A percentile compares a stretch with the other conserved stretches of the same genome.
These are phyloP conservation scores for Spathaspora girioi DNA, from an alignment of 805 yeast genomes.

Conservation along the genomic window DNA sequence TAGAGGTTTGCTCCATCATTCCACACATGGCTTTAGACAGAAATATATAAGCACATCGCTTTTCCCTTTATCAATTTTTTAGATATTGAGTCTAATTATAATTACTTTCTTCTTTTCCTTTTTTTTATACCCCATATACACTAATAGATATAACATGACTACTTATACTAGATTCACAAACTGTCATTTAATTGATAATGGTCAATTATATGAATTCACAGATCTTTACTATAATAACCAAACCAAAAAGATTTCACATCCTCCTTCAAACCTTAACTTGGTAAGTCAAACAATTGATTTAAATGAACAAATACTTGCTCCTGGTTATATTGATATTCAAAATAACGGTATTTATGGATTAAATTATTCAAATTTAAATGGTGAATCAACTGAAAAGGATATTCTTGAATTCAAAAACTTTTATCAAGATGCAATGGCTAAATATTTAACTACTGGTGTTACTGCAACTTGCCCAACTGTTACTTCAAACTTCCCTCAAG, in stretches of 20 bases:
- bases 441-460: conserved; percentile 48
- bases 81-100: not conserved
- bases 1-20: not conserved
- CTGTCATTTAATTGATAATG: conserved; percentile 42
- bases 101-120: not conserved
- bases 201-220: conserved; percentile 25
- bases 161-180: conserved; percentile 34
- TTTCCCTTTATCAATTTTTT: not conserved
- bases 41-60: not conserved
- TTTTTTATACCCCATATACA: not conserved
- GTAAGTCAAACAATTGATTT: conserved; percentile 35
- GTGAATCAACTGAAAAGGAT: conserved; percentile 26
- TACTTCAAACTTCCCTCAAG: conserved; percentile 48
- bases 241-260: conserved; percentile 38
- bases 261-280: conserved; percentile 15
- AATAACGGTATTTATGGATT: conserved; percentile 57
- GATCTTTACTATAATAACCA: conserved; percentile 43
- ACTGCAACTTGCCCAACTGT: conserved; percentile 57
- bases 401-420: conserved; percentile 27
- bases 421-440: conserved; percentile 43
- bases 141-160: not conserved
- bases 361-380: conserved; percentile 42
- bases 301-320: conserved; percentile 45
- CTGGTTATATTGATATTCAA: conserved; percentile 57
- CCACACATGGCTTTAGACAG: not conserved